Evolutionary conservation across 2,329 filamentous ascomycete species (phyloP).

Genomic region (Nemania sp.): DNA sequence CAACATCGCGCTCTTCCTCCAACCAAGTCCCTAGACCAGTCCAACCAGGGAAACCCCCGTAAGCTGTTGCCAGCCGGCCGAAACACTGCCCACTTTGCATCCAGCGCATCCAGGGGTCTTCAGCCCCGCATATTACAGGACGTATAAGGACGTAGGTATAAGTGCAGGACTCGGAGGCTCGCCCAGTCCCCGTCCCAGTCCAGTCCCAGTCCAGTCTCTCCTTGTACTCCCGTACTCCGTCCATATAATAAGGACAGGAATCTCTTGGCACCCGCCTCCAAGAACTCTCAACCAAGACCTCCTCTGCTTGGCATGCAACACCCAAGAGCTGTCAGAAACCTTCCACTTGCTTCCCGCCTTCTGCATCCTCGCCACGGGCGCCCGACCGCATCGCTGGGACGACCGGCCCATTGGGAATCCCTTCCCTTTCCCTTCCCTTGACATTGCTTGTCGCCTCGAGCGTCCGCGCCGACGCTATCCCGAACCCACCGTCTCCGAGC

Average conservation of each 20-base stretch:
- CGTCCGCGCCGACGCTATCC: too few relatives aligned
- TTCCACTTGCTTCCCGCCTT: constrained; percentile 32
- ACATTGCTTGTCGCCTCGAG: background rate
- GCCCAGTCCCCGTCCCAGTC: too few relatives aligned
- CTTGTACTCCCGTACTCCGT: constrained; percentile 4
- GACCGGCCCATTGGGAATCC: constrained; percentile 4
- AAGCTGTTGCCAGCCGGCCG: constrained; percentile 22
- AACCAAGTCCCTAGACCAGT: background rate
- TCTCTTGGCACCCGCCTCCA: constrained; percentile 49
- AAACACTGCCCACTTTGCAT: constrained; percentile 5
- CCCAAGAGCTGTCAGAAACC: constrained; percentile 47
- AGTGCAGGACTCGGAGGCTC: constrained; percentile 15
- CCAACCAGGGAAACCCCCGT: constrained; percentile 1
- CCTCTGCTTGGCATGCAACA: constrained; percentile 51
- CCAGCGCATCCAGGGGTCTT: constrained; percentile 20
- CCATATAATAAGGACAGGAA: constrained; percentile 39
- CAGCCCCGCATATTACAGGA: constrained; percentile 26
- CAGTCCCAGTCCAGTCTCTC: constrained; percentile 27
- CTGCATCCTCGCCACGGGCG: constrained; percentile 34
- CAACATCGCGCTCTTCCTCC: too few relatives aligned
- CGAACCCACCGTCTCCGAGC: constrained; percentile 9
- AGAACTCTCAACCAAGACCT: constrained; percentile 46
- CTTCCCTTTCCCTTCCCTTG: background rate
- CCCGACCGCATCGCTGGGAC: constrained; percentile 36
- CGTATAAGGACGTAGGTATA: too few relatives aligned